phyloP scores from a whole-genome alignment of 2,329 filamentous ascomycete genomes.

The Shiraia bambusicola region DNA sequence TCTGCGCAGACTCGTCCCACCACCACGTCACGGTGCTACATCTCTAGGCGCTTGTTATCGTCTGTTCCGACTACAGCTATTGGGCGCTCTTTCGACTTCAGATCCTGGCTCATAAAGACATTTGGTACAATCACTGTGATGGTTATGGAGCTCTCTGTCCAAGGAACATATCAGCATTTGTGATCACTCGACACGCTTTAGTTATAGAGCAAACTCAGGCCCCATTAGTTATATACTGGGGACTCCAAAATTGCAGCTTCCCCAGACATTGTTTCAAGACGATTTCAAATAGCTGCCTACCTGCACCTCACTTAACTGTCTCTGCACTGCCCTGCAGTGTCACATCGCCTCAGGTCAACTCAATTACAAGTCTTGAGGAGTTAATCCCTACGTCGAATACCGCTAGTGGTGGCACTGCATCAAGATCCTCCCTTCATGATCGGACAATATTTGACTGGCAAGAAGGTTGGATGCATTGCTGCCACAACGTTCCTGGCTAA shows the following conservation, averaged over 20 bases:
- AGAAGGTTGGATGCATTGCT: conserved; percentile 15
- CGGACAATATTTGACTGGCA: conserved; percentile 17
- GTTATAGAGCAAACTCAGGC: not conserved
- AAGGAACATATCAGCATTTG: not conserved
- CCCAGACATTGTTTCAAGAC: not conserved
- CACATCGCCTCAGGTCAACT: conserved; percentile 18
- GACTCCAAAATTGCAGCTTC: too few species aligned
- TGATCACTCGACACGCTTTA: not conserved
- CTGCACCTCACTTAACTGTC: not conserved
- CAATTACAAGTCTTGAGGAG: conserved; percentile 20
- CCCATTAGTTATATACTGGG: not conserved
- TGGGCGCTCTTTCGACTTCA: conserved; percentile 1
- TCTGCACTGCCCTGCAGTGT: conserved; percentile 20
- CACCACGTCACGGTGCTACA: conserved; percentile 9
- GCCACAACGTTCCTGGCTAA: conserved; percentile 17
- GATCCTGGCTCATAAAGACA: conserved; percentile 1
- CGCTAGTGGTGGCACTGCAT: conserved; percentile 22
- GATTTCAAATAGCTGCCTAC: conserved; percentile 4
- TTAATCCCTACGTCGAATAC: conserved; percentile 20
- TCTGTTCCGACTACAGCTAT: conserved; percentile 6
- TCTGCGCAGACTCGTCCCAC: conserved; percentile 12
- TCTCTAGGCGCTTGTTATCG: conserved; percentile 6
- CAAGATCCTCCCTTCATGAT: conserved; percentile 18
- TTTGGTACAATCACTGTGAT: not conserved
- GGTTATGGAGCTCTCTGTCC: conserved; percentile 1